Evolutionary conservation across 768 basidiomycete genomes (phyloP), one percentile per base, ranked within the genome.

Genomic region (Amanita fuliginea): DNA sequence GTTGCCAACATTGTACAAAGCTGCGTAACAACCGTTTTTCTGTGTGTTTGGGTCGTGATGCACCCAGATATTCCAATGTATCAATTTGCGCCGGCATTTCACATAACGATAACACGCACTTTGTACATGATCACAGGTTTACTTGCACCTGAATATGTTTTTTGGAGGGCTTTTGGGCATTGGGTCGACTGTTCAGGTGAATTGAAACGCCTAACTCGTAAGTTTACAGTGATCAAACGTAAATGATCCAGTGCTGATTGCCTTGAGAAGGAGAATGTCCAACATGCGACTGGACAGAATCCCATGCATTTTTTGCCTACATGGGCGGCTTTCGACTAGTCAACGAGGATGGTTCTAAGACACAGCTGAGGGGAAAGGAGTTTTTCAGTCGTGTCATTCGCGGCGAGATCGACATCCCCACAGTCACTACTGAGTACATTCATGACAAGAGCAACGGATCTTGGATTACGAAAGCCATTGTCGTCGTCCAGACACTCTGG

Each of bases 371-470:
- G 32, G 32, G 5, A 13, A 5, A 13, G 1, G 11, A 3, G 2
- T 32, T 7, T 6, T 14, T 13, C 4, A 11, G 0, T 1, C 2
- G 6, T 19, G 7, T 6, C 18, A 24, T 14, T 52, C 34, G 10
- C 32, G 22, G 36, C 36, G 24, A 16, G 18, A 47, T 46, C 34
- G 36, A 33, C n/a, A 55, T 46, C 4, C 54, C 53, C 1, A 34
- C 47, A 1, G 47, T 59, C 9, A 45, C 56, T 0, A 39, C 57
- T 21, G 46, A 55, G 16, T 57, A 60, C 19, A 64, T 66, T n/a
- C 28, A n/a, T n/a, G n/a, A n/a, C n/a, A n/a, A n/a, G 41, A 59
- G 62, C 46, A 64, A 63, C 56, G 60, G 59, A 6, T 59, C 63
- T 39, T 35, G 35, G 5, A 22, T 64, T 6, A 51, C 61, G 0